Base-by-base conservation (phyloP, 306 rosid genomes). In the Fagus sylvatica region DNA sequence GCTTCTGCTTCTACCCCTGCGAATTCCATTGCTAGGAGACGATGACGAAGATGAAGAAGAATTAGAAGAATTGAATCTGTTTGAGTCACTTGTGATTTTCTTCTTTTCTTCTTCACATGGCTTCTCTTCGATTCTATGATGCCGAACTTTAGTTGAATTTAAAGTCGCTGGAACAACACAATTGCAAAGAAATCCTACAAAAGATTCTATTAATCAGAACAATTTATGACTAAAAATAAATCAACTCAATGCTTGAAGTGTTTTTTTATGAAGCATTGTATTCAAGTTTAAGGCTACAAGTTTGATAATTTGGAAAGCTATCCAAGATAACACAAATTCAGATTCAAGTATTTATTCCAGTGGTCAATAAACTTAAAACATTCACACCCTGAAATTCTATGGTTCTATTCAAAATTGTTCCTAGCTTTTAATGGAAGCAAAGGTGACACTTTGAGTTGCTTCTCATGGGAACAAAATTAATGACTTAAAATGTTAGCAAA, bases 91-190 rank as follows among this genome's bases (percentile, higher is more conserved):
- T 32, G 83, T 82, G 36, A 84, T 64, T 71, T 77, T 74, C 88
- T 90, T 81, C 79, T 85, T 89, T 57, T 79, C 93, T 77, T 86
- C 97, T 76, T 94, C 94, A 62, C 86, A 78, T 68, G 77, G 83
- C 82, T 91, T 89, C 2, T 90, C 90, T 34, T 88, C 91, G 9
- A 88, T 87, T 74, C 76, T 85, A 76, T 91, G 88, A 81, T 93
- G 97, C 67, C 96, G 74, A 42, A 94, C 92, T 90, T 84, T 94
- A 0, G 94, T 90, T 15, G 93, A 88, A 64, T 86, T 90, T 73
- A 94, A 53, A 9, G 91, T 81, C 82, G 84, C 96, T 6, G 98
- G 98, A 69, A 94, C 85, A 72, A 94, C 96, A 84, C 98, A 94
- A 76, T 90, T 94, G 88, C 97, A 94, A 54, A 94, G 32, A 80